These are phyloP conservation scores for Globisporangium canariense DNA, from an alignment of 352 stramenopile genomes.

Conservation along the genomic window DNA sequence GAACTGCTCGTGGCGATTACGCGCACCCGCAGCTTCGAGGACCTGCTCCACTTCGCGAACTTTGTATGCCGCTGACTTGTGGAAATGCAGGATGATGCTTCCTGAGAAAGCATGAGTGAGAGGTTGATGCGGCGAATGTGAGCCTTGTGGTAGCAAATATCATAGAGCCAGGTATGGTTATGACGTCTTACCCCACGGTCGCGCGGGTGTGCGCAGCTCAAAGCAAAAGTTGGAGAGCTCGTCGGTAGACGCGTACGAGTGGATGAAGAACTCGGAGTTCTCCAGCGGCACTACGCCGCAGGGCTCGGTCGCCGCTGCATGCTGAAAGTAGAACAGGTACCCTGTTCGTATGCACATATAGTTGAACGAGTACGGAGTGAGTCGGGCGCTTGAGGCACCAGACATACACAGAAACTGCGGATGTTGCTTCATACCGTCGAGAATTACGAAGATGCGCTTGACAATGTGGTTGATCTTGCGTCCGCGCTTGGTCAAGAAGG, in stretches of 20 bases:
- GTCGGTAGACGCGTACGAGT: conserved; percentile 69
- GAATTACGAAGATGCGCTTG: conserved; percentile 71
- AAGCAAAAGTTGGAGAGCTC: conserved; percentile 70
- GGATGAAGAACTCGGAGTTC: conserved; percentile 61
- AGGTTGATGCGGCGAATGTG: too few relatives aligned
- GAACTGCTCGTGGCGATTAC: conserved; percentile 20
- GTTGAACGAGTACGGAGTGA: neutral
- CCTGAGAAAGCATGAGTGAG: conserved; percentile 22
- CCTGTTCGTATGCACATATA: conserved; percentile 23
- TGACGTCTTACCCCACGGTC: conserved; percentile 45
- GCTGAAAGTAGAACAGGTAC: conserved; percentile 82
- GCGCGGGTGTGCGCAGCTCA: conserved; percentile 56
- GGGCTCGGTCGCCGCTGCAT: conserved; percentile 38
- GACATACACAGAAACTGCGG: neutral
- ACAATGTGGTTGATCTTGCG: conserved; percentile 63
- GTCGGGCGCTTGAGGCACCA: neutral
- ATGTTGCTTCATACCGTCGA: conserved; percentile 41
- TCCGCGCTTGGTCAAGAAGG: conserved; percentile 71
- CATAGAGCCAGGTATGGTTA: neutral
- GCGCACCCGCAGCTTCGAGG: conserved; percentile 45
- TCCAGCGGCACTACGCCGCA: conserved; percentile 63
- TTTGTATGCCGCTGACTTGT: conserved; percentile 44
- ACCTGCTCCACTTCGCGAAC: conserved; percentile 49
- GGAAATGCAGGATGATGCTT: conserved; percentile 76
- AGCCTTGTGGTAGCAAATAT: too few relatives aligned